Base-by-base conservation (phyloP, 768 basidiomycete species). In the Boletus speciosus region DNA sequence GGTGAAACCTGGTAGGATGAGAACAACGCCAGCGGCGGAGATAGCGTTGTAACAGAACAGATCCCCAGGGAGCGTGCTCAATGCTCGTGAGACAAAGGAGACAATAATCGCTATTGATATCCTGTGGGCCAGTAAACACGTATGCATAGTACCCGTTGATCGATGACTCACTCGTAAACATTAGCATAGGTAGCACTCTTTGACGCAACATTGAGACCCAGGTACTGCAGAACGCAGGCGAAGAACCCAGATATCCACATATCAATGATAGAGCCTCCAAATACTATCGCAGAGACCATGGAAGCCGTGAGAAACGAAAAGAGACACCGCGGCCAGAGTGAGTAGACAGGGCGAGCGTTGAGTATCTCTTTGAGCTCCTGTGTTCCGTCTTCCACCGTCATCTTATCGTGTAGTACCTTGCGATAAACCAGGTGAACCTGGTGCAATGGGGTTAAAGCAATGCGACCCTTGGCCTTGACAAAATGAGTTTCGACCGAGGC, bases 181-280 rank as follows among this genome's bases (percentile, higher is more conserved):
- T 93, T 95, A n/a, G 92, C 91, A 70, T 93, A 95, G 73, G 91
- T 87, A 1, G 89, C 80, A 61, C 88, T 93, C 71, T 89, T 92
- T 60, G 85, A 81, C 4, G 93, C 92, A 9, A 89, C 84, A 63
- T 85, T 86, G 45, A 93, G 74, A 36, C 91, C 90, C 41, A 94
- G 76, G 67, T 87, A 91, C 62, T 90, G 88, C 47, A 95, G 74
- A 47, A 84, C 67, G 53, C 80, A 81, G 10, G 85, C 85, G 50
- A 83, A 88, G 1, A 75, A 66, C 12, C 88, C 89, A 53, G 87
- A 84, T 57, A 93, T 78, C 79, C 85, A 85, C 81, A 93, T 90
- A 60, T 95, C 94, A 57, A 90, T 72, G 58, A 85, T 78, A 54
- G 85, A 88, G 25, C 83, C 93, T 11, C 89, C 90, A 58, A 93